Evolutionary conservation across 2,329 filamentous ascomycete species (phyloP).

Genomic region (Aspergillus tubingensis): DNA sequence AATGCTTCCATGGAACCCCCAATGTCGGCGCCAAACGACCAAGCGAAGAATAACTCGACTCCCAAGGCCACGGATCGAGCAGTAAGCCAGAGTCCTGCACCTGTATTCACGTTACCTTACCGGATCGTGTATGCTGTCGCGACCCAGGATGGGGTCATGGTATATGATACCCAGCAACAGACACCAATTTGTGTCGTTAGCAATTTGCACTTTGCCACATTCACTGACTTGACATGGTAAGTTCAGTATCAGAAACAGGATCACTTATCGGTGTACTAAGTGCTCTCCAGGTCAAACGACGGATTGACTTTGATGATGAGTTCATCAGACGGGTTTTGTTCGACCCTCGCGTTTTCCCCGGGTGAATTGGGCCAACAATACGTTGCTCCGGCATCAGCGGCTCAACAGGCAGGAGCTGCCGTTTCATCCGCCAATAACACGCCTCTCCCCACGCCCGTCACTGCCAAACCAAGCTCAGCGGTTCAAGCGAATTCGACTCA

Average conservation of each 20-base stretch:
- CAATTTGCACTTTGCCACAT: conserved; percentile 95
- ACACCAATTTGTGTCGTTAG: conserved; percentile 92
- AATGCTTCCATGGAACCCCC: conserved; percentile 77
- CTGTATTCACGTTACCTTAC: conserved; percentile 82
- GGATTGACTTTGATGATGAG: conserved; percentile 83
- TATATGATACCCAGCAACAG: conserved; percentile 97
- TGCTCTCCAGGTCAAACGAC: conserved; percentile 66
- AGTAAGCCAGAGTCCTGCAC: conserved; percentile 56
- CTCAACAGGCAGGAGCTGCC: conserved; percentile 37
- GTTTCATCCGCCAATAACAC: conserved; percentile 62
- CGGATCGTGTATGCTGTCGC: conserved; percentile 96
- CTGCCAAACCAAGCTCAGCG: conserved; percentile 57
- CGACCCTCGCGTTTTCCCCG: conserved; percentile 77
- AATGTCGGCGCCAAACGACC: conserved; percentile 47
- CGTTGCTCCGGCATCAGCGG: conserved; percentile 49
- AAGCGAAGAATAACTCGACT: conserved; percentile 56
- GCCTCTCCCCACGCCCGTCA: conserved; percentile 70
- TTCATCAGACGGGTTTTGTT: conserved; percentile 98
- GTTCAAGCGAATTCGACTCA: conserved; percentile 55
- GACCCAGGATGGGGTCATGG: conserved; percentile 88
- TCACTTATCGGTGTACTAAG: conserved; percentile 20
- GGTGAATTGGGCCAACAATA: conserved; percentile 85
- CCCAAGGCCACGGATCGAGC: conserved; percentile 55
- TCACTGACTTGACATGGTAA: conserved; percentile 94
- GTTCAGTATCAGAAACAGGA: conserved; percentile 32